These are phyloP conservation scores for Escovopsis sp. DNA, from an alignment of 2,329 filamentous ascomycete genomes.

Conservation along the genomic window DNA sequence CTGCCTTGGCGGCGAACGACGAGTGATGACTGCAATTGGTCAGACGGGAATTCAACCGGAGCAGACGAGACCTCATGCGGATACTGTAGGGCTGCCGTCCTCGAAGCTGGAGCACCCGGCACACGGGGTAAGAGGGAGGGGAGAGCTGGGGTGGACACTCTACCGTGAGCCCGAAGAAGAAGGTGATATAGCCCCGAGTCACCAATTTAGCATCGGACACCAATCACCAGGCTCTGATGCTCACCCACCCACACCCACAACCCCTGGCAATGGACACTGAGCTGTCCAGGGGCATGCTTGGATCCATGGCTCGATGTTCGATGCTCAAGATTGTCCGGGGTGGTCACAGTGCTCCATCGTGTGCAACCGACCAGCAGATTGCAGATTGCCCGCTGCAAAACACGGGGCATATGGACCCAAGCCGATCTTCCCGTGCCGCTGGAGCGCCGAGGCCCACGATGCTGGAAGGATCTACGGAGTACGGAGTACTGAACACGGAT, in stretches of 20 bases:
- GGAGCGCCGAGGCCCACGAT: too few species aligned
- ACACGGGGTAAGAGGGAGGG: not conserved
- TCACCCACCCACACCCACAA: constrained; percentile 2
- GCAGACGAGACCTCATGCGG: constrained; percentile 1
- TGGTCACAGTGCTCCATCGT: too few species aligned
- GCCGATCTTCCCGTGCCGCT: too few species aligned
- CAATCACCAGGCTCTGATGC: constrained; percentile 17
- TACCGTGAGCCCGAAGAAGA: constrained; percentile 21
- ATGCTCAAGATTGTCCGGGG: too few species aligned
- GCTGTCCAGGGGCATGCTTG: constrained; percentile 8
- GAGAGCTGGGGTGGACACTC: constrained; percentile 17
- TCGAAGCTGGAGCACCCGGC: constrained; percentile 12
- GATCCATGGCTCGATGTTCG: too few species aligned
- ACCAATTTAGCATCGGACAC: constrained; percentile 15
- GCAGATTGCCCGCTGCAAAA: too few species aligned
- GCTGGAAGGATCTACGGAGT: too few species aligned
- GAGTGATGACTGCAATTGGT: constrained; percentile 5
- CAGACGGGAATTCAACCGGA: constrained; percentile 7
- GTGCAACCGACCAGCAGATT: too few species aligned
- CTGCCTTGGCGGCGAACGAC: constrained; percentile 6
- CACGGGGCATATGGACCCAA: too few species aligned
- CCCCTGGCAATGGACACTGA: constrained; percentile 2
- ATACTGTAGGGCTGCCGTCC: constrained; percentile 9
- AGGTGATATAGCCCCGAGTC: constrained; percentile 19
- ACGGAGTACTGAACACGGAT: too few species aligned